phyloP scores from a whole-genome alignment of 2,329 filamentous ascomycete species.

The Thielaviopsis euricoi region DNA sequence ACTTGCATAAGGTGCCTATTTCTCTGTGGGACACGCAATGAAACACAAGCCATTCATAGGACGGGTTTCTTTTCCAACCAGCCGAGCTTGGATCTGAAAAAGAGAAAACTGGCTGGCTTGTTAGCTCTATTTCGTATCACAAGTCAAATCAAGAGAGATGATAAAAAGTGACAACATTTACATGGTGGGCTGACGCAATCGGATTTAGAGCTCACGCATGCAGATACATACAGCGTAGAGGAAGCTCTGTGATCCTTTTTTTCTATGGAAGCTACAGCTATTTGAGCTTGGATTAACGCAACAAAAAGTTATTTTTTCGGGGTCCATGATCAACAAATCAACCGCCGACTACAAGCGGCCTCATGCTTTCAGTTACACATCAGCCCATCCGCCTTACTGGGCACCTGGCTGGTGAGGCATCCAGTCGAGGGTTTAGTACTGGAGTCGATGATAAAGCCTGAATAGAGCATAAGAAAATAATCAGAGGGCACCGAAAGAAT shows the following conservation, averaged over 20 bases:
- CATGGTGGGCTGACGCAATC: constrained; percentile 11
- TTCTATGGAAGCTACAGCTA: background rate
- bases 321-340: background rate
- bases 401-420: background rate
- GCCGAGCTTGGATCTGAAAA: background rate
- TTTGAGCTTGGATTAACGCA: too few relatives aligned
- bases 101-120: background rate
- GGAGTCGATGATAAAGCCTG: background rate
- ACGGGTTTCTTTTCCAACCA: background rate
- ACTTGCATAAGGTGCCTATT: background rate
- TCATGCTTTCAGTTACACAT: background rate
- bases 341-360: too few relatives aligned
- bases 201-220: too few relatives aligned
- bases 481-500: too few relatives aligned
- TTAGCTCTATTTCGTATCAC: constrained; percentile 1
- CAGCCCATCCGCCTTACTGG: background rate
- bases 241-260: background rate
- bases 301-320: too few relatives aligned
- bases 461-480: background rate
- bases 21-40: background rate
- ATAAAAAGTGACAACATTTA: constrained; percentile 13
- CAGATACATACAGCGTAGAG: too few relatives aligned
- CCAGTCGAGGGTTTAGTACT: background rate
- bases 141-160: background rate
- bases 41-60: background rate